Percentiles rank a stretch among this genome's conserved stretches.
Evolutionary conservation across 768 basidiomycete species (phyloP).

Genomic region (Mycena galericulata): DNA sequence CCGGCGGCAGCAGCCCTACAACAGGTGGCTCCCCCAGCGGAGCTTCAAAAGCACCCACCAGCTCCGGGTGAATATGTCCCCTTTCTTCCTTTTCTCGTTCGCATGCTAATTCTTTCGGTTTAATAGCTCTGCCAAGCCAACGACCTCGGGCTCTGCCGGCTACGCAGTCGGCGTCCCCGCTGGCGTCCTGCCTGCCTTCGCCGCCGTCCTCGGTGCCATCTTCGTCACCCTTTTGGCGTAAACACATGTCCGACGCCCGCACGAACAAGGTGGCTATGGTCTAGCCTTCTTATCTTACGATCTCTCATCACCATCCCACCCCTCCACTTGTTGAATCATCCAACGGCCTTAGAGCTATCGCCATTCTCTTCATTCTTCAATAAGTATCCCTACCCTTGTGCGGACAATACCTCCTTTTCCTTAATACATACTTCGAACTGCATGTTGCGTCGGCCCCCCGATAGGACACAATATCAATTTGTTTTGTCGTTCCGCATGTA

Average conservation of each 20-base stretch:
- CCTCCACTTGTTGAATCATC: slow-evolving; percentile 4
- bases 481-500: slow-evolving; percentile 11
- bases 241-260: slow-evolving; percentile 33
- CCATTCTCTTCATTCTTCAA: slow-evolving; percentile 33
- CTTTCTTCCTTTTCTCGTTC: neutral
- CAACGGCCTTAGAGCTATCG: slow-evolving; percentile 30
- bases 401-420: slow-evolving; percentile 21
- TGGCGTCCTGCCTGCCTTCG: slow-evolving; percentile 31
- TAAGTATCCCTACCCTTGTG: slow-evolving; percentile 29
- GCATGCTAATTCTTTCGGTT: neutral
- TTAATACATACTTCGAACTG: slow-evolving; percentile 22
- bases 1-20: slow-evolving; percentile 25
- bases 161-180: slow-evolving; percentile 51
- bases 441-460: slow-evolving; percentile 2
- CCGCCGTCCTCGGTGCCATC: slow-evolving; percentile 57
- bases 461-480: slow-evolving; percentile 15
- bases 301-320: slow-evolving; percentile 10
- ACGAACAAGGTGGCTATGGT: slow-evolving; percentile 33
- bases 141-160: slow-evolving; percentile 41
- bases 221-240: slow-evolving; percentile 57
- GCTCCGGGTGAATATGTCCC: slow-evolving; percentile 1
- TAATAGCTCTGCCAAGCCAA: slow-evolving; percentile 30
- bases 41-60: neutral
- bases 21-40: slow-evolving; percentile 20
- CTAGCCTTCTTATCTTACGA: slow-evolving; percentile 17